phyloP scores from a whole-genome alignment of 345 rosid species.

The Noccaea caerulescens region DNA sequence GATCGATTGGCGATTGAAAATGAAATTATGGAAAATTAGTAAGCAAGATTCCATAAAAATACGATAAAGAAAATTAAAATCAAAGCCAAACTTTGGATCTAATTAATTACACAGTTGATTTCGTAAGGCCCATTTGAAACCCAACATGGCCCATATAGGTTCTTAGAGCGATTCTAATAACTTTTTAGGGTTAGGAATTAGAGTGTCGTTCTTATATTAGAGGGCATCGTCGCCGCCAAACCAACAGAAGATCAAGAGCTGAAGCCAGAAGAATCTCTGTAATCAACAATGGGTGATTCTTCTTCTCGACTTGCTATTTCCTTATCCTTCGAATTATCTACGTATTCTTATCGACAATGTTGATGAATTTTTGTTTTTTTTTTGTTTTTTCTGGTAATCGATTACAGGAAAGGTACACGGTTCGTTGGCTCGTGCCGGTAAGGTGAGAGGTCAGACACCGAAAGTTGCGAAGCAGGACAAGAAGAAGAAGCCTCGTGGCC shows the following conservation, averaged over 20 bases:
- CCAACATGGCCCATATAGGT: background rate
- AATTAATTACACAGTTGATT: too few species aligned
- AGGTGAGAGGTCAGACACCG: conserved; percentile 30
- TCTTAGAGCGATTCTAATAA: background rate
- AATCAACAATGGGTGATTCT: conserved; percentile 18
- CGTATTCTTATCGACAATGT: background rate
- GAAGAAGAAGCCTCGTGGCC: conserved; percentile 30
- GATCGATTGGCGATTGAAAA: too few species aligned
- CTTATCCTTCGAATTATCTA: background rate
- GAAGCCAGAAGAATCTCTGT: conserved; percentile 1
- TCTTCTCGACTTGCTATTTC: background rate
- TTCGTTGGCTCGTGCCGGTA: conserved; percentile 34
- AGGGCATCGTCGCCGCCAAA: background rate
- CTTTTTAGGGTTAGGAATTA: too few species aligned
- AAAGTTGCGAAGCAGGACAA: conserved; percentile 29
- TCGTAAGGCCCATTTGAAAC: background rate
- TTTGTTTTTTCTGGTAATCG: background rate
- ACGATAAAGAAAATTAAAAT: too few species aligned
- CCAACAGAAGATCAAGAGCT: background rate
- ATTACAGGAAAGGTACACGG: conserved; percentile 24
- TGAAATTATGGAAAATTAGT: too few species aligned
- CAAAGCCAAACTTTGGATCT: too few species aligned
- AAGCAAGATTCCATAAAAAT: too few species aligned
- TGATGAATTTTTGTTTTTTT: background rate
- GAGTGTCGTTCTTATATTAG: too few species aligned